phyloP scores from a whole-genome alignment of 139 green algal genomes.

The Desmodesmus armatus region DNA sequence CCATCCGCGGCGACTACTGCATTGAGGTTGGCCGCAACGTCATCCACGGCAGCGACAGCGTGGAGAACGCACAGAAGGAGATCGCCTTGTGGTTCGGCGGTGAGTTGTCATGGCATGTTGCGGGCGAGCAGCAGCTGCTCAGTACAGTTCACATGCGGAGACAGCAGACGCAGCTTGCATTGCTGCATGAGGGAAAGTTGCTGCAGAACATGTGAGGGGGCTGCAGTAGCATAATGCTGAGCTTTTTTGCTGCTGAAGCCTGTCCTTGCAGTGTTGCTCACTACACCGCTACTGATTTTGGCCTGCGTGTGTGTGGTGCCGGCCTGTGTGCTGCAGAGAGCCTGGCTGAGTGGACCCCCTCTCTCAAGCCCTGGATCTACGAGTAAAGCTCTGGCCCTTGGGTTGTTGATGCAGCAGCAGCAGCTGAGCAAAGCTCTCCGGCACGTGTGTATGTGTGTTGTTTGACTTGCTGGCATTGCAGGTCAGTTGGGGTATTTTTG shows the following conservation, averaged over 20 bases:
- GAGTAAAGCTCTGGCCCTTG: conserved; percentile 50
- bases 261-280: background rate
- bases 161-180: background rate
- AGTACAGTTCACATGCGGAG: background rate
- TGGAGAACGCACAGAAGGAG: conserved; percentile 96
- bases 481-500: no score
- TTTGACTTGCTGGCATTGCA: no score
- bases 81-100: conserved; percentile 97
- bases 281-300: background rate
- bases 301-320: background rate
- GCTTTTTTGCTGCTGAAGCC: background rate
- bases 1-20: conserved; percentile 89
- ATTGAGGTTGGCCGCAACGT: conserved; percentile 93
- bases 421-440: background rate
- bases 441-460: no score
- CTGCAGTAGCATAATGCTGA: background rate
- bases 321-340: conserved; percentile 27
- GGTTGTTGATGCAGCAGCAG: conserved; percentile 1
- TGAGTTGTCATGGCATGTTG: background rate
- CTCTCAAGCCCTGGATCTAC: conserved; percentile 74
- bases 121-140: background rate
- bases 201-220: background rate
- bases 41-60: conserved; percentile 93
- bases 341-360: conserved; percentile 64
- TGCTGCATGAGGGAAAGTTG: background rate